phyloP scores from a whole-genome alignment of 176 grass and related monocot species.

The barley (Hordeum vulgare) region MorexV3_pseudomolecules_assembly NC_058519.1:20836757-20837256 shows the following conservation, averaged over 20 bases:
- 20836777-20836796: not conserved
- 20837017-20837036: not conserved
- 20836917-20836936: not conserved
- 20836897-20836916: not conserved
- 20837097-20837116: not conserved
- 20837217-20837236: conserved; percentile 20
- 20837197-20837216: not conserved
- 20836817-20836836: not conserved
- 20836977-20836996: not conserved
- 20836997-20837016: not conserved
- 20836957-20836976: not conserved
- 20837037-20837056: not conserved
- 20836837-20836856: not conserved
- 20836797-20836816: not conserved
- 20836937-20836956: not conserved
- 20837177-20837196: not conserved
- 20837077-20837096: not conserved
- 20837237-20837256: not conserved
- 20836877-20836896: not conserved
- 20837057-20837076: not conserved
- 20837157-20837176: conserved; percentile 1
- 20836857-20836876: not conserved
- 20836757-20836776: not conserved
- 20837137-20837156: not conserved
- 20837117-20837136: not conserved